These are phyloP conservation scores for Fusarium temperatum DNA, from an alignment of 2,329 filamentous ascomycete genomes.

Conservation along the genomic window DNA sequence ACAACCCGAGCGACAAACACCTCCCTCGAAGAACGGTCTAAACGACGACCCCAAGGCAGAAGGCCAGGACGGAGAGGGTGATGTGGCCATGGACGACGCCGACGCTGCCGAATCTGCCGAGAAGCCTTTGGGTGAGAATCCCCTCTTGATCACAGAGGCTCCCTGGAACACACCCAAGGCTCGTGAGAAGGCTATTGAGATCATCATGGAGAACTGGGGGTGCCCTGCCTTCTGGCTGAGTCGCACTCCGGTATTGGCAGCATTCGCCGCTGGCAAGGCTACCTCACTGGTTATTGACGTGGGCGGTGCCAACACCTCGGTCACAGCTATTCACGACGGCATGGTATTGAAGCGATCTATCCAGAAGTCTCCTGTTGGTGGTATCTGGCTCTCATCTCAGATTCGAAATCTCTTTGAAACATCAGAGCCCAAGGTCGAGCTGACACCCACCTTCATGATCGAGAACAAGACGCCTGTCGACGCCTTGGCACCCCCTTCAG, in stretches of 20 bases:
- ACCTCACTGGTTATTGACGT: slow-evolving; percentile 93
- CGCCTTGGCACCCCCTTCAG: slow-evolving; percentile 81
- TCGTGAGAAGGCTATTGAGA: slow-evolving; percentile 92
- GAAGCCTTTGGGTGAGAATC: slow-evolving; percentile 87
- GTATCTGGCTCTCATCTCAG: slow-evolving; percentile 90
- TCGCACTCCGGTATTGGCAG: slow-evolving; percentile 86
- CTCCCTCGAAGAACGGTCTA: slow-evolving; percentile 78
- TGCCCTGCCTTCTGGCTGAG: slow-evolving; percentile 94
- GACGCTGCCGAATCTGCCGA: slow-evolving; percentile 61
- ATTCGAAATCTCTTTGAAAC: slow-evolving; percentile 81
- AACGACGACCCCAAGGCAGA: slow-evolving; percentile 72
- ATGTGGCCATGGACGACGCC: slow-evolving; percentile 66
- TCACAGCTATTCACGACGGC: slow-evolving; percentile 93
- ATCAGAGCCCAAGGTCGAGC: slow-evolving; percentile 73
- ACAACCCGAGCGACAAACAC: slow-evolving; percentile 76
- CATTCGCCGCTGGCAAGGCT: slow-evolving; percentile 92
- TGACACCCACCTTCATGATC: slow-evolving; percentile 88
- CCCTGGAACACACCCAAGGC: slow-evolving; percentile 91
- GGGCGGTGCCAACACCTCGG: slow-evolving; percentile 85
- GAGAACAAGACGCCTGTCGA: slow-evolving; percentile 90
- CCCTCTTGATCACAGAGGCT: slow-evolving; percentile 91
- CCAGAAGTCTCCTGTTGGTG: slow-evolving; percentile 84
- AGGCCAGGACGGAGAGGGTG: slow-evolving; percentile 68
- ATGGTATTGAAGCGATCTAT: slow-evolving; percentile 92
- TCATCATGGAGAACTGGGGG: slow-evolving; percentile 97